phyloP scores from a whole-genome alignment of 495 filamentous ascomycete genomes.

The Penicillium maclennaniae region DNA sequence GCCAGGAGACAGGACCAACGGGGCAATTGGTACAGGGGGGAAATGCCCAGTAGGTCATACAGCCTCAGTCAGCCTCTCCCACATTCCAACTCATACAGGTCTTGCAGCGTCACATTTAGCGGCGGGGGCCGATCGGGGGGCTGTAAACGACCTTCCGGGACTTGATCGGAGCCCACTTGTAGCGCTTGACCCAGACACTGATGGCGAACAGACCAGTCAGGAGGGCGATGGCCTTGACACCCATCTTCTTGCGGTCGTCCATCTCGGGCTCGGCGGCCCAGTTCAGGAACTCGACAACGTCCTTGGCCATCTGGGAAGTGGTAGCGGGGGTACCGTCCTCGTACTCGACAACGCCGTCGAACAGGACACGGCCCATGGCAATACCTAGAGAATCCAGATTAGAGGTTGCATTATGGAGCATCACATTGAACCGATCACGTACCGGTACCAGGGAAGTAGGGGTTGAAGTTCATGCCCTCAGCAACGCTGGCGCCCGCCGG shows the following conservation, averaged over 20 bases:
- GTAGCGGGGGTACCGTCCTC: constrained; percentile 93
- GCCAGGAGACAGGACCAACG: constrained; percentile 22
- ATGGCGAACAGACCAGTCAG: constrained; percentile 74
- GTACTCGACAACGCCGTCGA: constrained; percentile 97
- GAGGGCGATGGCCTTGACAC: constrained; percentile 83
- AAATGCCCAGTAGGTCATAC: constrained; percentile 28
- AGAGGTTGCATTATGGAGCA: constrained; percentile 2
- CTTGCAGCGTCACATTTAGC: constrained; percentile 31
- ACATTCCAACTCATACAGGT: constrained; percentile 36
- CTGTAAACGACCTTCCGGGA: constrained; percentile 87
- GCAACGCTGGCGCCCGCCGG: constrained; percentile 79
- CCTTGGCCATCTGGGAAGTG: constrained; percentile 99
- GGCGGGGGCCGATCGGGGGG: constrained; percentile 55
- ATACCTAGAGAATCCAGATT: constrained; percentile 57
- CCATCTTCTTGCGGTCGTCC: constrained; percentile 99
- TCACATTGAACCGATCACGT: constrained; percentile 18
- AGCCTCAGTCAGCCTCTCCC: constrained; percentile 29
- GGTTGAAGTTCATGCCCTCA: constrained; percentile 97
- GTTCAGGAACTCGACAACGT: constrained; percentile 97
- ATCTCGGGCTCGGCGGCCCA: constrained; percentile 99
- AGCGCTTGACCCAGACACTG: constrained; percentile 97
- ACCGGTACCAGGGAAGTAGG: constrained; percentile 98
- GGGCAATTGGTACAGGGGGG: constrained; percentile 24
- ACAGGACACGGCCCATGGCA: constrained; percentile 97
- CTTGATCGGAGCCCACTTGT: constrained; percentile 97